Percentiles rank a stretch among this genome's conserved stretches.
Evolutionary conservation across 768 basidiomycete species (phyloP).

Genomic region (Coprinopsis cinerea): DNA sequence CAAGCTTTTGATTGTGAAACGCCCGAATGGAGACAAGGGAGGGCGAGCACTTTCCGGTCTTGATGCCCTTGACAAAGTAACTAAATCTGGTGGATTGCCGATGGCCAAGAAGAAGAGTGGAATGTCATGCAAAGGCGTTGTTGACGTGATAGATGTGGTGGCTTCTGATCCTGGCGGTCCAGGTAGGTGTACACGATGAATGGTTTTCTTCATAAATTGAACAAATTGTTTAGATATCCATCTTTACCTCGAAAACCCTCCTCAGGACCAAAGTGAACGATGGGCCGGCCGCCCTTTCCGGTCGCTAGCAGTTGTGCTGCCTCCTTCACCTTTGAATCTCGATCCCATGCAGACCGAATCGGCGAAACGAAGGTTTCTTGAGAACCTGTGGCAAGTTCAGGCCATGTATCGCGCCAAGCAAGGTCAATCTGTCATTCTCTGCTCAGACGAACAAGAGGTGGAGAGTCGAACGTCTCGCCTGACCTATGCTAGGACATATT

Average conservation of each 20-base stretch:
- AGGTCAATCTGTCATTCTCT: constrained; percentile 69
- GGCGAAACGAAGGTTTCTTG: constrained; percentile 79
- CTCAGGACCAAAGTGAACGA: constrained; percentile 73
- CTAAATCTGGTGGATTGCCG: constrained; percentile 56
- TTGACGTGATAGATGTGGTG: constrained; percentile 80
- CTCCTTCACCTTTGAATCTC: constrained; percentile 58
- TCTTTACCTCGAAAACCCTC: constrained; percentile 77
- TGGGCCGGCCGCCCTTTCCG: constrained; percentile 89
- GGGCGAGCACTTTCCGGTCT: constrained; percentile 69
- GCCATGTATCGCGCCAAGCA: constrained; percentile 69
- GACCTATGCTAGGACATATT: constrained; percentile 76
- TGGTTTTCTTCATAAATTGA: background rate
- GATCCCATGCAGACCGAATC: constrained; percentile 57
- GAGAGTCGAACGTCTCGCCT: constrained; percentile 56
- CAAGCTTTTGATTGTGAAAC: constrained; percentile 86
- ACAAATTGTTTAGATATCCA: constrained; percentile 59
- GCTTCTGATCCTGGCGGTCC: constrained; percentile 82
- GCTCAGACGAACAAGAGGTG: constrained; percentile 70
- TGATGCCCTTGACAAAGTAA: constrained; percentile 71
- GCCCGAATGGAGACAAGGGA: constrained; percentile 72
- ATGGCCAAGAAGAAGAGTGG: constrained; percentile 69
- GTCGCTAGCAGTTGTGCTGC: constrained; percentile 69
- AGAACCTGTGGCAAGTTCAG: constrained; percentile 87
- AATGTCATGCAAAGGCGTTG: constrained; percentile 77
- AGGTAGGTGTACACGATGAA: constrained; percentile 42